Evolutionary conservation across 768 basidiomycete species (phyloP), one percentile per base, ranked within the genome.

Genomic region (Suillus variegatus): DNA sequence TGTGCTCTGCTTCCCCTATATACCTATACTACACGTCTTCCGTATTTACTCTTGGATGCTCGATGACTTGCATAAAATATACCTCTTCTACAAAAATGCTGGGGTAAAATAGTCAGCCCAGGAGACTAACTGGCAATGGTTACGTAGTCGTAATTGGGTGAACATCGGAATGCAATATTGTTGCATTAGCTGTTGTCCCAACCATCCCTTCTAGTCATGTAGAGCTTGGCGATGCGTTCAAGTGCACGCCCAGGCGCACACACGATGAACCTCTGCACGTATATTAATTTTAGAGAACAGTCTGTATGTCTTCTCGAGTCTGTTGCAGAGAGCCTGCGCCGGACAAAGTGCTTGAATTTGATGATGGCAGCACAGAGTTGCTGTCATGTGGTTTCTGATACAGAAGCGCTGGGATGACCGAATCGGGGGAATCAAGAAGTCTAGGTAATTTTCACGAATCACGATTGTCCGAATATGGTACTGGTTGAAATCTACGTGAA

Each of bases 31-130:
- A 66, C 28, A 60, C 32, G 16, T 32, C 55, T 57, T 56, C 44
- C 62, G 16, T 66, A 64, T 49, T 55, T 36, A 55, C 9, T 35
- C 67, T 63, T 63, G 65, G 63, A 44, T 58, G 55, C 25, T 13
- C 41, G 22, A 57, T 58, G 10, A 55, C 44, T 46, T 72, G 43
- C 43, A 70, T 28, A 22, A 22, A 46, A 49, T 57, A 46, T 63
- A 20, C 18, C 51, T 12, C 32, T 35, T 35, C 54, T 35, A 49
- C n/a, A 22, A 4, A 55, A 55, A 32, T 2, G 28, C 18, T 20
- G 28, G 28, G 49, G 49, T 16, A 25, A 51, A 51, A 28, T 28
- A 28, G 28, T 28, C 28, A 40, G 38, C 12, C 12, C 5, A 40
- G 38, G 38, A 5, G 38, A 40, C 28, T 2, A 28, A 28, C 28